phyloP scores from a whole-genome alignment of 352 stramenopile genomes.

The Phytophthora vignae region DNA sequence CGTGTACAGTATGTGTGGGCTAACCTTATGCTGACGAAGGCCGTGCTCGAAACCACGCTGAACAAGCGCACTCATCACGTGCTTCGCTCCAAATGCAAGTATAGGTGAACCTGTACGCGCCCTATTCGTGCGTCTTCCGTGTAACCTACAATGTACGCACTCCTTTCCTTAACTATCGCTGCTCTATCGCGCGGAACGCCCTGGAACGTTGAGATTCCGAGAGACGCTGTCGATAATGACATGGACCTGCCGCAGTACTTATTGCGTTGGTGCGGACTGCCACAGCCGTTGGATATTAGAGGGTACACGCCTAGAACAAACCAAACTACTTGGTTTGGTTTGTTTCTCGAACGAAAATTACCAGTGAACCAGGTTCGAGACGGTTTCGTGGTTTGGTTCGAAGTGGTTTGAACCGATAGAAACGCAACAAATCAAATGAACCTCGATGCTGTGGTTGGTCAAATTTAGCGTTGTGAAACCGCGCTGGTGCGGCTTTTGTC shows the following conservation, averaged over 20 bases:
- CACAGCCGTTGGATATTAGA: no score
- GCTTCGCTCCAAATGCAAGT: not conserved
- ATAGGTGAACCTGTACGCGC: not conserved
- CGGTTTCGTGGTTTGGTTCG: not conserved
- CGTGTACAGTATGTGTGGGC: no score
- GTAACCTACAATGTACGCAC: not conserved
- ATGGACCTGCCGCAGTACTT: no score
- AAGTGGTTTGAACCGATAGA: not conserved
- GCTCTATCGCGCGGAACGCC: not conserved
- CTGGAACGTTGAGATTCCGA: not conserved
- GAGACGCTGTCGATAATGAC: no score
- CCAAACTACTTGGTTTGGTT: no score
- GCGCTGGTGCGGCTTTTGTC: not conserved
- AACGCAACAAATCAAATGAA: not conserved
- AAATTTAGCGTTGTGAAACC: not conserved
- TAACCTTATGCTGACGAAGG: no score
- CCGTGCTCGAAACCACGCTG: not conserved
- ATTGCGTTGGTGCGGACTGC: no score
- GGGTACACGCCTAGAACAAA: no score
- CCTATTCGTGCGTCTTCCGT: not conserved
- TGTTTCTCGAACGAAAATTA: not conserved
- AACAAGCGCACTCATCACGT: slow-evolving; percentile 5
- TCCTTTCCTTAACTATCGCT: not conserved
- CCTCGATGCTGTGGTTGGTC: not conserved
- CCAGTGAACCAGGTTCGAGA: not conserved